Evolutionary conservation across 768 basidiomycete species (phyloP).

Genomic region (Russula vinacea): DNA sequence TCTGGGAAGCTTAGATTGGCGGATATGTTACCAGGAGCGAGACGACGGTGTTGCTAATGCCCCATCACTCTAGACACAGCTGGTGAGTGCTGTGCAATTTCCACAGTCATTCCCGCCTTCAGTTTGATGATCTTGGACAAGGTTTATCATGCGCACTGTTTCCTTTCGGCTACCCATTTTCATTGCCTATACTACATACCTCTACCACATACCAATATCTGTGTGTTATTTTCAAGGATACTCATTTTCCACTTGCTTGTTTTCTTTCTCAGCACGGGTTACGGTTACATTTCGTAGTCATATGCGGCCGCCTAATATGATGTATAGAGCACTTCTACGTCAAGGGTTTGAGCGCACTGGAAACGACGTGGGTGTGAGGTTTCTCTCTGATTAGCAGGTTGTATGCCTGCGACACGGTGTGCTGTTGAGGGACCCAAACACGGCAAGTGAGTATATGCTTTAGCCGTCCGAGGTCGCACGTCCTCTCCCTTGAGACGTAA

Average conservation of each 20-base stretch:
- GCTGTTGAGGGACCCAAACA: neutral
- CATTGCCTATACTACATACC: constrained; percentile 39
- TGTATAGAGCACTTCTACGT: constrained; percentile 9
- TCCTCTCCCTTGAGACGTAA: neutral
- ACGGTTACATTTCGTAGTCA: constrained; percentile 1
- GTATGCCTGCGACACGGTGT: neutral
- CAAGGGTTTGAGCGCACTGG: neutral
- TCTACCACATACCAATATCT: constrained; percentile 35
- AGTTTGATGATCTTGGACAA: constrained; percentile 10
- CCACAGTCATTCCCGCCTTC: constrained; percentile 1
- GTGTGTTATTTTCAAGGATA: constrained; percentile 26
- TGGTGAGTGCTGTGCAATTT: constrained; percentile 14
- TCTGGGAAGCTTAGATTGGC: constrained; percentile 59
- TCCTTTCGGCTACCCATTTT: constrained; percentile 32
- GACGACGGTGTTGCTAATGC: constrained; percentile 58
- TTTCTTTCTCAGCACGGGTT: constrained; percentile 11
- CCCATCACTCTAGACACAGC: constrained; percentile 5
- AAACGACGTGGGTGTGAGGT: neutral
- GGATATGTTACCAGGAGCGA: constrained; percentile 57
- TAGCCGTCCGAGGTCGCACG: neutral
- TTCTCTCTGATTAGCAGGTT: neutral
- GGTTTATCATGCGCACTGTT: constrained; percentile 5
- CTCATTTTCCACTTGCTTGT: constrained; percentile 27
- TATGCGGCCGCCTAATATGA: constrained; percentile 18
- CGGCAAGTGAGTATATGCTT: constrained; percentile 1